phyloP scores from a whole-genome alignment of 2,329 filamentous ascomycete genomes.

The Thermothelomyces thermophilus region DNA sequence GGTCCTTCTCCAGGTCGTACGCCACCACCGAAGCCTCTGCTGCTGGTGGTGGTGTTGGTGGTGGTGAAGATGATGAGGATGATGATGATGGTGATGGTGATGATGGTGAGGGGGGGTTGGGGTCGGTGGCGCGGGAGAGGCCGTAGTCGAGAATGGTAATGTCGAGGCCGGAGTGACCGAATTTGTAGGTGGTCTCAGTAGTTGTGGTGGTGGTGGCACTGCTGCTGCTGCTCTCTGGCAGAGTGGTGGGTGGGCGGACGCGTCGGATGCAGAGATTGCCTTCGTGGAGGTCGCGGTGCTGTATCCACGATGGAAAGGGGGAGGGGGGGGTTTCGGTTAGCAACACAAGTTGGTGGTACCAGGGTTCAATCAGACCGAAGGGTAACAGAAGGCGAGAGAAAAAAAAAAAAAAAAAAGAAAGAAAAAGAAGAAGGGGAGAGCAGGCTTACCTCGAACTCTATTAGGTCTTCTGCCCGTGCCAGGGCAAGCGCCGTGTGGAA shows the following conservation, averaged over 20 bases:
- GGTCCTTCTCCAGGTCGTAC: constrained; percentile 54
- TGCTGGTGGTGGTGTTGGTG: neutral
- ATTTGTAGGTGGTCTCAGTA: constrained; percentile 38
- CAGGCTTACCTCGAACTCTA: constrained; percentile 51
- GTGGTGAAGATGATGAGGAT: neutral
- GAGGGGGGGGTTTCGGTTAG: too few species aligned
- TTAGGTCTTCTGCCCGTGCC: constrained; percentile 50
- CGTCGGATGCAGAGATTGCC: constrained; percentile 56
- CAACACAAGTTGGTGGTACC: too few species aligned
- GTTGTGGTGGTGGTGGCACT: too few species aligned
- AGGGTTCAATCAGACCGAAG: too few species aligned
- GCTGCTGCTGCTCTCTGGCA: constrained; percentile 21
- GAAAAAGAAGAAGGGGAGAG: neutral
- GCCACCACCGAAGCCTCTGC: constrained; percentile 21
- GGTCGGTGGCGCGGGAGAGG: constrained; percentile 50
- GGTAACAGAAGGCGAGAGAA: neutral
- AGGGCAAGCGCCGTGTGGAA: constrained; percentile 54
- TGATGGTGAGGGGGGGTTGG: neutral
- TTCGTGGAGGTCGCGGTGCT: constrained; percentile 61
- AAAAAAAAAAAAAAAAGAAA: neutral
- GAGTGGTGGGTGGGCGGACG: constrained; percentile 29
- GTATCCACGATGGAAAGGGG: too few species aligned
- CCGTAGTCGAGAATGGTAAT: constrained; percentile 62
- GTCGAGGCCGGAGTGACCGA: constrained; percentile 55
- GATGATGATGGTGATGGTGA: neutral